Percentiles rank a stretch among this genome's conserved stretches.
Conservation (phyloP, 2,329 filamentous ascomycete species). For the Periconia digitata region DNA sequence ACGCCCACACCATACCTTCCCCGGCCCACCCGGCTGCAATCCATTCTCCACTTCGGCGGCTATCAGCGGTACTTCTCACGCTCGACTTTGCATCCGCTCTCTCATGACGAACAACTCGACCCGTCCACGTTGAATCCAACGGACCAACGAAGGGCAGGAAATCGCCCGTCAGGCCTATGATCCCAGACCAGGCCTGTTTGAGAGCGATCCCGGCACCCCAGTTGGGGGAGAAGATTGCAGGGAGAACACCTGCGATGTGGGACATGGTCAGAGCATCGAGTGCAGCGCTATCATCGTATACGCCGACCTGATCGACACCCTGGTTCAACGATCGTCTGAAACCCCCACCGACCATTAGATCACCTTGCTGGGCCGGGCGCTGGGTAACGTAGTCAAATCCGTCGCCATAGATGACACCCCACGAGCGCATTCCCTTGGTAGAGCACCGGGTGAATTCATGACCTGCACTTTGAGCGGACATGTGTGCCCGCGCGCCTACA, state of each 20-base stretch:
- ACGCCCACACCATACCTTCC: slow-evolving; percentile 20
- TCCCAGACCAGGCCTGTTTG: slow-evolving; percentile 54
- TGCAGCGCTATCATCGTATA: slow-evolving; percentile 10
- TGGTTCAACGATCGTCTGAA: slow-evolving; percentile 17
- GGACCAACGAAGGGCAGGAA: slow-evolving; percentile 54
- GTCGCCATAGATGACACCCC: slow-evolving; percentile 45
- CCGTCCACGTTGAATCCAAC: slow-evolving; percentile 39
- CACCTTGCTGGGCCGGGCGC: slow-evolving; percentile 10
- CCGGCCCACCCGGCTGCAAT: slow-evolving; percentile 17
- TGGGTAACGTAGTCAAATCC: slow-evolving; percentile 11
- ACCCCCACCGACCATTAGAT: slow-evolving; percentile 15
- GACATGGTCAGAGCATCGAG: slow-evolving; percentile 9
- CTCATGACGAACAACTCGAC: neutral
- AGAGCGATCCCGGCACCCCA: slow-evolving; percentile 22
- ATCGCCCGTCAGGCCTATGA: slow-evolving; percentile 54
- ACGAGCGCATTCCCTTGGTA: slow-evolving; percentile 47
- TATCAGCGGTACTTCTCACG: slow-evolving; percentile 17
- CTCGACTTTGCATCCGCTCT: too few species aligned
- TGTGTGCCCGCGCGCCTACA: slow-evolving; percentile 36
- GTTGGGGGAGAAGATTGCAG: slow-evolving; percentile 11
- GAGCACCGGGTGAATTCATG: slow-evolving; percentile 26
- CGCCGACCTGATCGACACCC: slow-evolving; percentile 12
- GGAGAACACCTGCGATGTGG: slow-evolving; percentile 13
- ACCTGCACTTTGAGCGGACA: slow-evolving; percentile 54
- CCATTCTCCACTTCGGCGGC: slow-evolving; percentile 38